A percentile compares a stretch with the other conserved stretches of the same genome.
Conservation (phyloP, 768 basidiomycete genomes). For the Boletus rufocinnamomeus region DNA sequence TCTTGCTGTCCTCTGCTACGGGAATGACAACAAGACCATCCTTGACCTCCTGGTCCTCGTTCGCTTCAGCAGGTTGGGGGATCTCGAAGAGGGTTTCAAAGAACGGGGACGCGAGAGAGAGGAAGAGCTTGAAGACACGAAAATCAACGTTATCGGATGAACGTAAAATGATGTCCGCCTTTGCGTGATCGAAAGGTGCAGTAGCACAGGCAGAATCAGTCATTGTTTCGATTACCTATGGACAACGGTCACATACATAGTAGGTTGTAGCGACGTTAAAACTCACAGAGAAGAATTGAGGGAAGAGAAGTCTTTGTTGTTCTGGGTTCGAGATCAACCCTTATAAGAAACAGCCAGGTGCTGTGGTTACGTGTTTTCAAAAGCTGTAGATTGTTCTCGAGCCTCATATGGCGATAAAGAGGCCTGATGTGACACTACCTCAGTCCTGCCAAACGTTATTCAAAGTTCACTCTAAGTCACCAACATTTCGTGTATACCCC, state of each 20-base stretch:
- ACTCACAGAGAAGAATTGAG: not conserved
- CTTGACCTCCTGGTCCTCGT: not conserved
- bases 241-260: not conserved
- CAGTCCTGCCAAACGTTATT: too few relatives aligned
- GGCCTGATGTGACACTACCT: not conserved
- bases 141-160: not conserved
- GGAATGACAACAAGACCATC: not conserved
- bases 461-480: too few relatives aligned
- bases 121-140: not conserved
- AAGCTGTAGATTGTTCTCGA: not conserved
- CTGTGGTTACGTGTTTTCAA: not conserved
- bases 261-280: not conserved
- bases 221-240: not conserved
- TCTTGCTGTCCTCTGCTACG: not conserved
- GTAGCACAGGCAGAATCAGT: not conserved
- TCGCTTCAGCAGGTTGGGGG: not conserved
- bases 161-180: not conserved
- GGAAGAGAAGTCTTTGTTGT: not conserved
- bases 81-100: not conserved
- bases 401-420: not conserved
- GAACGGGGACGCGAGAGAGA: not conserved
- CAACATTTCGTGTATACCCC: too few relatives aligned
- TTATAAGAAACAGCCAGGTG: not conserved
- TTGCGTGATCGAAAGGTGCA: slow-evolving; percentile 22
- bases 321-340: not conserved